These are phyloP conservation scores for Rauvolfia tetraphylla DNA, from an alignment of 257 asterid genomes.

Conservation along the genomic window DNA sequence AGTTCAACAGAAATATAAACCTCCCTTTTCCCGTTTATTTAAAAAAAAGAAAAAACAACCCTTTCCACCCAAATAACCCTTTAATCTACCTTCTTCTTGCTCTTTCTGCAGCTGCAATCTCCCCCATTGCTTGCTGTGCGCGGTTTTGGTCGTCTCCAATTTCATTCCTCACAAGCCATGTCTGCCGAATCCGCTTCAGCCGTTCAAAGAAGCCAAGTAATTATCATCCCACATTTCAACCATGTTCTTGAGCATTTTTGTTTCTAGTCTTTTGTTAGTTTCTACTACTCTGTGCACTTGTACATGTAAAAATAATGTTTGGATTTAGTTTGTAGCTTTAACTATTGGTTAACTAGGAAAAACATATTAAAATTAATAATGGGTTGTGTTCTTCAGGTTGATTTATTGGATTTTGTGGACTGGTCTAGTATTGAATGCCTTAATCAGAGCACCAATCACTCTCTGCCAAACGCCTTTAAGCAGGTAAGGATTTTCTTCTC, in stretches of 20 bases:
- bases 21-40: too few relatives aligned
- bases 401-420: conserved; percentile 68
- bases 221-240: background rate
- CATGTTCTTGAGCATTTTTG: too few relatives aligned
- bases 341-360: background rate
- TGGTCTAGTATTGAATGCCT: conserved; percentile 88
- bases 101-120: background rate
- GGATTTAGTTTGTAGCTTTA: background rate
- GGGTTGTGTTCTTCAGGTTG: conserved; percentile 43
- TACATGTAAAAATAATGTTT: background rate
- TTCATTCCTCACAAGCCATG: conserved; percentile 37
- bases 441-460: conserved; percentile 51
- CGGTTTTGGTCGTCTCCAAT: background rate
- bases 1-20: too few relatives aligned
- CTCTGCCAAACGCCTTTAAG: conserved; percentile 69
- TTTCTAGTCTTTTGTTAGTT: too few relatives aligned
- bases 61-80: too few relatives aligned
- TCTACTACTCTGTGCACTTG: background rate
- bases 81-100: too few relatives aligned
- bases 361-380: background rate
- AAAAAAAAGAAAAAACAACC: too few relatives aligned
- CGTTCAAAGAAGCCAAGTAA: conserved; percentile 54
- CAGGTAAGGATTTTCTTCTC: conserved; percentile 41
- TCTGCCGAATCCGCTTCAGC: conserved; percentile 64
- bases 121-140: background rate